Evolutionary conservation across 257 asterid species (phyloP).

Genomic region (Penstemon eatonii): DNA sequence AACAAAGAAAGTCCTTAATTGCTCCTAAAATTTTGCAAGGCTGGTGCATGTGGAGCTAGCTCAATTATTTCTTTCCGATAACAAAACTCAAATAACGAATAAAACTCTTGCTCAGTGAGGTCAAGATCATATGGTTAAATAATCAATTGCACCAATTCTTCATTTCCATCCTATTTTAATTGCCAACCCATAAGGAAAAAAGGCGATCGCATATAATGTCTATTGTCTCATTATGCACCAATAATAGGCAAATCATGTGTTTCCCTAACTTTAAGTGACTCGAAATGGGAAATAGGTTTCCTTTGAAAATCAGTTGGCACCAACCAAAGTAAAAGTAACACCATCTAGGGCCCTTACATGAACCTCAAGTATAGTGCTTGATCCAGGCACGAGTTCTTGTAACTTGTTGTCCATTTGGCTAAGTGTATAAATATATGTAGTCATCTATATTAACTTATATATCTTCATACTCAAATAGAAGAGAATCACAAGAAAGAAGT

Average conservation of each 20-base stretch:
- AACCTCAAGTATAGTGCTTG: not conserved
- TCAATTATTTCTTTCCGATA: too few species aligned
- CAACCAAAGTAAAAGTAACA: conserved; percentile 11
- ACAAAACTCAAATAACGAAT: too few species aligned
- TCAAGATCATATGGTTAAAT: not conserved
- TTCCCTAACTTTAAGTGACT: conserved; percentile 7
- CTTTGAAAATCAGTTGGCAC: conserved; percentile 6
- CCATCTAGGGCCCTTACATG: conserved; percentile 14
- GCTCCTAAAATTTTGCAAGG: too few species aligned
- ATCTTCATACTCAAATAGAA: not conserved
- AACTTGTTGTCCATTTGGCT: not conserved
- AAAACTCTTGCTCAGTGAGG: conserved; percentile 2
- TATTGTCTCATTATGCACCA: conserved; percentile 20
- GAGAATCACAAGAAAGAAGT: not conserved
- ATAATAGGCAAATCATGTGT: conserved; percentile 36
- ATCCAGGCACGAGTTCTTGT: not conserved
- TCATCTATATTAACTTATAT: not conserved
- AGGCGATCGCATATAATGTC: not conserved
- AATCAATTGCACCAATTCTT: not conserved
- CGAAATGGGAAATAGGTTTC: conserved; percentile 3
- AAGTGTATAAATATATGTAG: conserved; percentile 17
- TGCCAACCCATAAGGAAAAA: not conserved
- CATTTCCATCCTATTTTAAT: not conserved
- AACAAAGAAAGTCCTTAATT: too few species aligned
- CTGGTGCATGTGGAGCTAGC: too few species aligned